Evolutionary conservation across 495 filamentous ascomycete species (phyloP).

Genomic region (Cudoniella acicularis): DNA sequence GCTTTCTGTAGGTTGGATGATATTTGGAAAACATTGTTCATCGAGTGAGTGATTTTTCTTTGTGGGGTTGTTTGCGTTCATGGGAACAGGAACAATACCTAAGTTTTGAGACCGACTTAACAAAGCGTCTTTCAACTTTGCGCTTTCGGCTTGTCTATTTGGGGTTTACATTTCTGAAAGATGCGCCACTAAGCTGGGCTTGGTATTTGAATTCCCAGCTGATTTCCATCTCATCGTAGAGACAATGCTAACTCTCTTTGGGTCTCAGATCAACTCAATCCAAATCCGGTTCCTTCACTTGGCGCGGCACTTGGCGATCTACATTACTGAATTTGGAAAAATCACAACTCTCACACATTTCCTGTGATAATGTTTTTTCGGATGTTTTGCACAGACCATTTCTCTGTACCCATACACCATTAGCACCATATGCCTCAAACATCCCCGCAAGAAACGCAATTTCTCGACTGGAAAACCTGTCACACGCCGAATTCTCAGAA

Average conservation of each 20-base stretch:
- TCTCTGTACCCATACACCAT: constrained; percentile 72
- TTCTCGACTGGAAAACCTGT: constrained; percentile 61
- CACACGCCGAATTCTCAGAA: constrained; percentile 64
- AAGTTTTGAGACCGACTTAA: no score
- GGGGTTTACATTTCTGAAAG: no score
- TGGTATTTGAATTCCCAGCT: no score
- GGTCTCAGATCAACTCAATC: constrained; percentile 17
- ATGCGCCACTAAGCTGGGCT: no score
- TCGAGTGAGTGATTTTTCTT: constrained; percentile 64
- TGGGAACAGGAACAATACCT: neutral
- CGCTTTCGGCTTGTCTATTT: neutral
- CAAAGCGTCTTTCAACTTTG: no score
- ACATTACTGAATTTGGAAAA: constrained; percentile 66
- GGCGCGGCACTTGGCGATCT: constrained; percentile 84
- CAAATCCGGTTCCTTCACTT: constrained; percentile 49
- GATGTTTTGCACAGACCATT: constrained; percentile 90
- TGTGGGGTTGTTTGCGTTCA: neutral
- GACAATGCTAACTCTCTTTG: neutral
- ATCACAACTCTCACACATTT: constrained; percentile 46
- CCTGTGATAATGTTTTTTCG: constrained; percentile 81
- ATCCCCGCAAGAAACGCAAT: constrained; percentile 77
- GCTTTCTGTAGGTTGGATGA: constrained; percentile 85
- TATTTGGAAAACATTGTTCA: constrained; percentile 82
- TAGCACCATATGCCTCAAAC: constrained; percentile 60
- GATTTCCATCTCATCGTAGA: neutral